These are phyloP conservation scores for Wickerhamomyces mucosus DNA, from an alignment of 805 yeast species.

Conservation along the genomic window DNA sequence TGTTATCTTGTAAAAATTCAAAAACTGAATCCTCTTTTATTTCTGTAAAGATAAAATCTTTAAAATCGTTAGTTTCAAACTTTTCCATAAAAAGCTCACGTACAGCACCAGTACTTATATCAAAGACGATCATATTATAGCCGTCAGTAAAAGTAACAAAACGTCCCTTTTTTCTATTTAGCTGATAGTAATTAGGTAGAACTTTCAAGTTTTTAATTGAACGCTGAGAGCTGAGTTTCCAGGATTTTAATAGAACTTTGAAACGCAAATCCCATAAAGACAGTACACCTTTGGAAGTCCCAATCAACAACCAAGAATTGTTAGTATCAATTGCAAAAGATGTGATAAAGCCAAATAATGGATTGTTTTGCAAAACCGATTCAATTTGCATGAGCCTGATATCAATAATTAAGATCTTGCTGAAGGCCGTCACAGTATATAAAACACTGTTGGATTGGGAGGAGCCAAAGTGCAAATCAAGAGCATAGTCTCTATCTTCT, in stretches of 20 bases:
- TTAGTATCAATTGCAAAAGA: conserved; percentile 47
- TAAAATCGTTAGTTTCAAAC: conserved; percentile 7
- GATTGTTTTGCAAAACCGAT: conserved; percentile 40
- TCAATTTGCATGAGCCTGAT: conserved; percentile 42
- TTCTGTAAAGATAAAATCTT: conserved; percentile 7
- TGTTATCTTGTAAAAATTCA: not conserved
- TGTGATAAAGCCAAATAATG: conserved; percentile 56
- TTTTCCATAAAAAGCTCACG: conserved; percentile 27
- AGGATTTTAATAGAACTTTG: conserved; percentile 45
- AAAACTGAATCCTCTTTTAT: conserved; percentile 1
- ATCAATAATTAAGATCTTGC: conserved; percentile 45
- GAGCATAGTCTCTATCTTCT: conserved; percentile 30
- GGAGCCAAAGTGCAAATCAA: conserved; percentile 32
- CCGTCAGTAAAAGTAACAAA: conserved; percentile 63
- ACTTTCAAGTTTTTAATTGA: conserved; percentile 40
- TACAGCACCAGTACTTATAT: conserved; percentile 55
- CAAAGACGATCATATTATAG: conserved; percentile 65
- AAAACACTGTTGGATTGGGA: conserved; percentile 30
- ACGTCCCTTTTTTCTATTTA: conserved; percentile 27
- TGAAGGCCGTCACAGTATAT: conserved; percentile 41
- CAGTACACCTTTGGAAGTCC: conserved; percentile 66
- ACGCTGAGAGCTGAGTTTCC: conserved; percentile 43
- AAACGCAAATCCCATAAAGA: conserved; percentile 80
- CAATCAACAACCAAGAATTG: conserved; percentile 58
- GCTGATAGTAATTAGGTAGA: conserved; percentile 31